phyloP scores from a whole-genome alignment of 2,329 filamentous ascomycete species.

The Beauveria caledonica region DNA sequence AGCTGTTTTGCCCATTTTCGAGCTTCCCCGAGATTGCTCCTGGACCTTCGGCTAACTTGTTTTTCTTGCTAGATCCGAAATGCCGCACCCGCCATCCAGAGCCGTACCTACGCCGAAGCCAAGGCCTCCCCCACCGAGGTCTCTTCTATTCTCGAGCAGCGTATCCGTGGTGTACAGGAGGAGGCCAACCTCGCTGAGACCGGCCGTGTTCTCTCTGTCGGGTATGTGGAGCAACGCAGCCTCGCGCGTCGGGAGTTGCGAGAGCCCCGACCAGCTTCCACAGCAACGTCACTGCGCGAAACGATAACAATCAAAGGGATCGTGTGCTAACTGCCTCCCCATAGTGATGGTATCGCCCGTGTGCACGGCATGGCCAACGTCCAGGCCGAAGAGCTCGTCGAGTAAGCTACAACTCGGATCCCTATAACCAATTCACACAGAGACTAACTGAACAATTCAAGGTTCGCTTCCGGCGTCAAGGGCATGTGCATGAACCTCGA shows the following conservation, averaged over 20 bases:
- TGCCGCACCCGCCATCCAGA: constrained; percentile 69
- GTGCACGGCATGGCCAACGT: constrained; percentile 99
- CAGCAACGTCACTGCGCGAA: background rate
- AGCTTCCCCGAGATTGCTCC: constrained; percentile 15
- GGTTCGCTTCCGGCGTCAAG: constrained; percentile 99
- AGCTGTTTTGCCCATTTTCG: constrained; percentile 21
- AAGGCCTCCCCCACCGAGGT: constrained; percentile 97
- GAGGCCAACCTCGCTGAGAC: constrained; percentile 96
- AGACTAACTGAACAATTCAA: constrained; percentile 29
- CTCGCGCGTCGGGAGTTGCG: background rate
- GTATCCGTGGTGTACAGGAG: constrained; percentile 97
- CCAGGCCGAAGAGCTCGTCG: constrained; percentile 99
- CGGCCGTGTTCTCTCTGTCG: constrained; percentile 95
- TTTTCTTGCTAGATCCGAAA: constrained; percentile 61
- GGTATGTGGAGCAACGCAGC: constrained; percentile 56
- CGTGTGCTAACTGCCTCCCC: background rate
- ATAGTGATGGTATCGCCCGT: constrained; percentile 99
- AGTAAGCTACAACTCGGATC: constrained; percentile 57
- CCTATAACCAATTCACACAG: constrained; percentile 12
- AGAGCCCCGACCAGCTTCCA: background rate
- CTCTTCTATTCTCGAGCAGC: constrained; percentile 98
- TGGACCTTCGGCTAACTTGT: constrained; percentile 47
- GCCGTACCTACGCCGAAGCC: constrained; percentile 86
- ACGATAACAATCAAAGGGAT: background rate
- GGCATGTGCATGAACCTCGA: constrained; percentile 99